Base-by-base conservation (phyloP, 495 filamentous ascomycete species). In the Podospora australis region DNA sequence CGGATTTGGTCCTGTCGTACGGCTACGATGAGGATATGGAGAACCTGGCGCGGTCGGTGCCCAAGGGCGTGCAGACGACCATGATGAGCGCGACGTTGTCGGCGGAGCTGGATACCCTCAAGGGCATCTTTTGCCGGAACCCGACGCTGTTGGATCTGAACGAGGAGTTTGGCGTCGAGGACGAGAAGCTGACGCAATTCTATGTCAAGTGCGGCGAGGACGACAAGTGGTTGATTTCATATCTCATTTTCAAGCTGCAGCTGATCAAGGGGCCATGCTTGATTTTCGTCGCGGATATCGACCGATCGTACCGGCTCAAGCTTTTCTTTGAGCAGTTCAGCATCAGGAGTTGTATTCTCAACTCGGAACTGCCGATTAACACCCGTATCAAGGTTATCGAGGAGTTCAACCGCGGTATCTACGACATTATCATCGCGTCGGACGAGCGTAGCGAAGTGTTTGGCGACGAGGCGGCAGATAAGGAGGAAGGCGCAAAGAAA, bases 281-380 rank as follows among this genome's bases (percentile, higher is more conserved):
- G 51, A 83, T 97, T 45, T 99, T 97, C 57, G 94, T 97, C 2
- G 84, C 78, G 21, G 91, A 97, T 54, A 83, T 96, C 44, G 94
- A 97, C 63, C 78, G 92, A 47, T 90, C 86, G 55, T 99, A 99
- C 67, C 79, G 94, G 23, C 70, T 97, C 24, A 97, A 96, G 69
- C 77, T 99, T 8, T 97, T 92, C 63, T 78, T 99, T 11, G 94
- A 97, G 64, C 94, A 97, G 58, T 97, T 99, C 55, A 89, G 88
- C 20, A 88, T 95, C 60, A 86, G 86, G 64, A 88, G 84, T 62
- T 96, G 91, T 65, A 84, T 99, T 10, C 71, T 99, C 26, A 99
- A 99, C 65, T 92, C 88, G 4, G 90, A 99, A 60, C 69, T 99
- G 14, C 92, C 92, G 3, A 84, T 96, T 52, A 95, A 95, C 53